Evolutionary conservation across 129 eudicot genomes (phyloP).

Genomic region (Flaveria robusta): DNA sequence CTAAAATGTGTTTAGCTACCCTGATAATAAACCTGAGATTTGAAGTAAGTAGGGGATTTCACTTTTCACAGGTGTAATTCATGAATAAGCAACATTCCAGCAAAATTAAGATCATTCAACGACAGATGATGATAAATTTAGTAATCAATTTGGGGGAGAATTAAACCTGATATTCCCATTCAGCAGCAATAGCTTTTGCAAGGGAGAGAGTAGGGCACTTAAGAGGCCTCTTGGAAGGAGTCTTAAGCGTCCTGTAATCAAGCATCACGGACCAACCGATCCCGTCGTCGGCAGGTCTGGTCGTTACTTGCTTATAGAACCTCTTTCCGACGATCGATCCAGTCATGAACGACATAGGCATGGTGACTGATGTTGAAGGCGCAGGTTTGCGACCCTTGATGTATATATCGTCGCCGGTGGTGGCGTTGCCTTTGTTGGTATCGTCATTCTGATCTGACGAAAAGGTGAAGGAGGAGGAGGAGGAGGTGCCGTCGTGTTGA

Average conservation of each 20-base stretch:
- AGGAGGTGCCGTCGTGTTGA: conserved; percentile 30
- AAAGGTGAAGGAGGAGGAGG: conserved; percentile 63
- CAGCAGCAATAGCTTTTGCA: conserved; percentile 93
- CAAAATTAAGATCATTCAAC: no score
- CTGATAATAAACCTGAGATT: no score
- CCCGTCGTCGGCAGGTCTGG: conserved; percentile 83
- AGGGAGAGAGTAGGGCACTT: conserved; percentile 70
- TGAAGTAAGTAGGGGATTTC: not conserved
- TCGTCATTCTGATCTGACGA: conserved; percentile 46
- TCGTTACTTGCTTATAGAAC: conserved; percentile 80
- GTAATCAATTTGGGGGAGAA: not conserved
- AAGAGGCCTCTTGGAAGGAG: conserved; percentile 78
- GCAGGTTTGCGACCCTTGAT: conserved; percentile 50
- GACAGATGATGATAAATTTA: no score
- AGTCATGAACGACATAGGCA: conserved; percentile 99
- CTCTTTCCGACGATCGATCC: conserved; percentile 91
- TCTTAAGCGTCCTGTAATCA: conserved; percentile 89
- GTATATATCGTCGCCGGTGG: conserved; percentile 25
- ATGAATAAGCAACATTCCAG: no score
- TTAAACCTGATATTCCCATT: conserved; percentile 90
- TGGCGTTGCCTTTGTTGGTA: no score
- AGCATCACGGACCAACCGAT: conserved; percentile 87
- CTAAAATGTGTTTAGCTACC: no score
- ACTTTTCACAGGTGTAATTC: not conserved
- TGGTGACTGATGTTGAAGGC: conserved; percentile 61